Evolutionary conservation across 768 basidiomycete genomes (phyloP).

Genomic region (Gymnopilus dilepis): DNA sequence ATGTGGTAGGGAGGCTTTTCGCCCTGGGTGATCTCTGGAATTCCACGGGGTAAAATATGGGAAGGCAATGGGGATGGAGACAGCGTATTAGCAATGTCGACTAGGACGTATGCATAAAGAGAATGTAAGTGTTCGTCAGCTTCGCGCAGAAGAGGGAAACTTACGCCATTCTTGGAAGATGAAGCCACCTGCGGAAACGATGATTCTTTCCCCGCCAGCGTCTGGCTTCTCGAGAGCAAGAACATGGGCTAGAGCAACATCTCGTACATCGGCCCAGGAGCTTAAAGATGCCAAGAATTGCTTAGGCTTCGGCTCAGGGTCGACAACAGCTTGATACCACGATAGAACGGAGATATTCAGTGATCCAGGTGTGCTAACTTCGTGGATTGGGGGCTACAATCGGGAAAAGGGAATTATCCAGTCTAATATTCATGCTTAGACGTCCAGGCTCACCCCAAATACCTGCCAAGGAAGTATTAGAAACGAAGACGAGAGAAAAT

Average conservation of each 20-base stretch:
- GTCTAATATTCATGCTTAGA: no score
- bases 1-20: constrained; percentile 23
- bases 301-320: constrained; percentile 19
- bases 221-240: constrained; percentile 52
- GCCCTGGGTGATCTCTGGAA: constrained; percentile 29
- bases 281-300: constrained; percentile 22
- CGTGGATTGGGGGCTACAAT: constrained; percentile 46
- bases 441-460: constrained; percentile 19
- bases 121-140: neutral
- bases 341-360: constrained; percentile 45
- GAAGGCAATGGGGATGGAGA: constrained; percentile 30
- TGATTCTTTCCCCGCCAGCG: constrained; percentile 62
- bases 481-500: neutral
- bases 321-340: constrained; percentile 33
- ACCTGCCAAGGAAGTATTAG: neutral
- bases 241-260: constrained; percentile 60
- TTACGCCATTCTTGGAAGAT: constrained; percentile 44
- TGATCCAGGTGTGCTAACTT: constrained; percentile 35
- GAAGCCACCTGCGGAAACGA: constrained; percentile 43
- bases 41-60: constrained; percentile 30
- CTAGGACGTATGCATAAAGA: constrained; percentile 19
- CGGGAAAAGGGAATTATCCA: neutral
- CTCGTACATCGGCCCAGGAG: constrained; percentile 56
- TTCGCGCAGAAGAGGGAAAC: constrained; percentile 8
- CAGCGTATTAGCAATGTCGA: constrained; percentile 38